Evolutionary conservation across 2,329 filamentous ascomycete genomes (phyloP), one percentile per base, ranked within the genome.

Genomic region (Beauveria varroae): DNA sequence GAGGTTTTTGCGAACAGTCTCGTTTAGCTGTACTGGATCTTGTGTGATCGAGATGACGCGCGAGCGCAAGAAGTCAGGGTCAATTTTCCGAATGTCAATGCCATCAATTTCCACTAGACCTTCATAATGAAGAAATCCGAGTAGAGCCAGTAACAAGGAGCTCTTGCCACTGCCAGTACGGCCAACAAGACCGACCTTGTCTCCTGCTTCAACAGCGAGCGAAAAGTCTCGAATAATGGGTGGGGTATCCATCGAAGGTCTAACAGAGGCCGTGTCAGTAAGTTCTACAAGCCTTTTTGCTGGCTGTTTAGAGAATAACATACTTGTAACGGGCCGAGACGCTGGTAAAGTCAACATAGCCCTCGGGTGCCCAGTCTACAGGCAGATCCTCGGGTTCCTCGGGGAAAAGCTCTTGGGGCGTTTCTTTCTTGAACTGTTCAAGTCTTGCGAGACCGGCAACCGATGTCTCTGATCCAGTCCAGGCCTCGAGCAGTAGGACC

Each of bases 31-130:
- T 52, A 79, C 71, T 0, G 78, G 70, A 28, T 81, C 78, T 69
- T 81, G 79, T 0, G 78, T 76, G 5, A 81, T 67, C 5, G 74
- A 72, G 24, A 75, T 73, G 14, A 81, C 68, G 2, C 73, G 68
- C 1, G 70, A 68, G 43, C 79, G 76, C 18, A 81, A 68, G 1
- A 67, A 67, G 47, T 77, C 68, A 24, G 73, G 75, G 3, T 74
- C 72, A 3, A 80, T 65, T 10, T 65, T 70, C 2, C 70, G 66
- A 18, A 81, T 69, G 44, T 78, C 74, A 6, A 78, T 57, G 0
- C 71, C 72, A 60, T 81, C 78, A n/a, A 82, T 71, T 1, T 62
- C 66, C 28, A 82, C 76, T 12, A 59, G 69, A 5, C 66, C 65
- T 3, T 43, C 28, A 22, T 47, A 56, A 1, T 58, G 12, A 3